Conservation (phyloP, 768 basidiomycete species). For the Trichaptum fuscoviolaceum region DNA sequence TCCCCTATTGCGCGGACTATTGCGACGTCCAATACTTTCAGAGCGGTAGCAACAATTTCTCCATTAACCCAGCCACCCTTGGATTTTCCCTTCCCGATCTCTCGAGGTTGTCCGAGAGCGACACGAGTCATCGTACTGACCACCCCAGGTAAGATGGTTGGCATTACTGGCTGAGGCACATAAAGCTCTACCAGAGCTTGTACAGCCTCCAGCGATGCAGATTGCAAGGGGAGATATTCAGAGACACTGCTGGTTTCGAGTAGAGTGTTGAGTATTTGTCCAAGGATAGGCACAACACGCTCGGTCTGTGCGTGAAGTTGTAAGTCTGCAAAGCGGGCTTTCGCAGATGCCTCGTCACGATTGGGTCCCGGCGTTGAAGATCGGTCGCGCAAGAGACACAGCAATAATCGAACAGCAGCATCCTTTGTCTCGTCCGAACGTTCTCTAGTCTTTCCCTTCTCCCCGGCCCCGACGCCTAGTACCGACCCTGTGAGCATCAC, state of each 20-base stretch:
- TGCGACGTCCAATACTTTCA: slow-evolving; percentile 49
- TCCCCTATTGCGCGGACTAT: slow-evolving; percentile 63
- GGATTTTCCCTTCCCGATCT: slow-evolving; percentile 13
- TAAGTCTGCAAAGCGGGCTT: slow-evolving; percentile 35
- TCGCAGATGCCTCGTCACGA: slow-evolving; percentile 11
- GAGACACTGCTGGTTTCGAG: slow-evolving; percentile 50
- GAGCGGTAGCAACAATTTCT: slow-evolving; percentile 52
- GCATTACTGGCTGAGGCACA: slow-evolving; percentile 42
- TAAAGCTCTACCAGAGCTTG: slow-evolving; percentile 52
- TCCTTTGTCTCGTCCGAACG: slow-evolving; percentile 80
- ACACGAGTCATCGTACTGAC: slow-evolving; percentile 74
- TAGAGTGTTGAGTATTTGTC: slow-evolving; percentile 77
- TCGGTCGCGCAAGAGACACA: slow-evolving; percentile 55
- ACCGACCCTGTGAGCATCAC: slow-evolving; percentile 71
- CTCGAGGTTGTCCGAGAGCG: slow-evolving; percentile 43
- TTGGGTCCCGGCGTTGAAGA: slow-evolving; percentile 32
- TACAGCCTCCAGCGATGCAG: slow-evolving; percentile 54
- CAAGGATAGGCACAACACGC: slow-evolving; percentile 70
- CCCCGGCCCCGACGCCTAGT: slow-evolving; percentile 52
- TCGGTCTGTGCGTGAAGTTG: slow-evolving; percentile 33
- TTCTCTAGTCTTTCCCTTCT: slow-evolving; percentile 60
- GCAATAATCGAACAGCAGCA: slow-evolving; percentile 65
- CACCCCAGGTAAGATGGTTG: slow-evolving; percentile 78
- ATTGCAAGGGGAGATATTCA: slow-evolving; percentile 55
- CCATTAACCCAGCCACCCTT: slow-evolving; percentile 70